Evolutionary conservation across 169 alveolate genomes (phyloP).

Genomic region (Cryptosporidium sp.): DNA sequence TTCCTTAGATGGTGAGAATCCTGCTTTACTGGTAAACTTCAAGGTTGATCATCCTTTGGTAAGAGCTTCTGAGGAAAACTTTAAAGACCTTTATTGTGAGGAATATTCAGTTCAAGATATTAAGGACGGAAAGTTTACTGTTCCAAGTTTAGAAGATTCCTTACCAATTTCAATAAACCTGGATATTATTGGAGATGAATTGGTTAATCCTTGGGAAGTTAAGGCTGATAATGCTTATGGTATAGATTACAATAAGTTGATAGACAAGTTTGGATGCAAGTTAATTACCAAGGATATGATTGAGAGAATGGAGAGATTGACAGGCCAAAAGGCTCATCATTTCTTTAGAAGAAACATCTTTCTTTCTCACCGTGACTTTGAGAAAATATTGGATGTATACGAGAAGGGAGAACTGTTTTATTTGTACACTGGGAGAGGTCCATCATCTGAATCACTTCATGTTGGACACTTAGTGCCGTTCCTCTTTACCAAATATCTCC

Average conservation of each 20-base stretch:
- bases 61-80: not conserved
- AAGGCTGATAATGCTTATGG: constrained; percentile 77
- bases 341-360: constrained; percentile 95
- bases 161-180: constrained; percentile 26
- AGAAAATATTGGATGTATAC: constrained; percentile 89
- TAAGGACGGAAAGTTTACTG: constrained; percentile 8
- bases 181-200: constrained; percentile 69
- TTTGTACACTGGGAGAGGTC: constrained; percentile 99
- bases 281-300: constrained; percentile 86
- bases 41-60: constrained; percentile 24
- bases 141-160: constrained; percentile 37
- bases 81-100: constrained; percentile 1
- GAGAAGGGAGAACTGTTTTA: constrained; percentile 95
- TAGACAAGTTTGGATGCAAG: constrained; percentile 94
- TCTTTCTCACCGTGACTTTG: constrained; percentile 98
- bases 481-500: constrained; percentile 95
- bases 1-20: not conserved
- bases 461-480: constrained; percentile 99
- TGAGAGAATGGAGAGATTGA: constrained; percentile 85
- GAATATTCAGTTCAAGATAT: constrained; percentile 53
- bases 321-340: constrained; percentile 77
- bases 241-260: constrained; percentile 93
- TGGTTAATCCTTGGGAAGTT: constrained; percentile 77
- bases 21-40: not conserved
- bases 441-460: constrained; percentile 97